phyloP scores from a whole-genome alignment of 805 yeast species.

The Priceomyces medius region DNA sequence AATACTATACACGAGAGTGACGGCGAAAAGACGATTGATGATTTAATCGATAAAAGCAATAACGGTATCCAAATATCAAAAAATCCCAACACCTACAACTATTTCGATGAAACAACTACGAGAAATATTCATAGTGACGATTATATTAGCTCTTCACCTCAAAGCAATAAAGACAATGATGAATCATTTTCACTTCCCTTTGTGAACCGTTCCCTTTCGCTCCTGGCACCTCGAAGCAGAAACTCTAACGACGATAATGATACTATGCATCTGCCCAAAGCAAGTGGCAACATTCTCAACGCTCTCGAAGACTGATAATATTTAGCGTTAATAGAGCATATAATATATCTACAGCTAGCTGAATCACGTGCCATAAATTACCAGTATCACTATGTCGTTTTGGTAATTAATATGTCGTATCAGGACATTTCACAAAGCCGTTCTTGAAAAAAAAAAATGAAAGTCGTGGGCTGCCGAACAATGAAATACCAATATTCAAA shows the following conservation, averaged over 20 bases:
- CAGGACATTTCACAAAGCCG: not conserved
- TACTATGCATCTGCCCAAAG: not conserved
- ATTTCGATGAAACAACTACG: not conserved
- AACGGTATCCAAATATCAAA: not conserved
- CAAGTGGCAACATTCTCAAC: constrained; percentile 1
- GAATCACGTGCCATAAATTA: not conserved
- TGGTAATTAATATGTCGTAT: not conserved
- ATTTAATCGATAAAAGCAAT: not conserved
- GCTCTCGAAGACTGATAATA: constrained; percentile 2
- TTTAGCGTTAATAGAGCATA: not conserved
- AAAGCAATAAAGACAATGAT: constrained; percentile 23
- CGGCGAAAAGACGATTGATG: not conserved
- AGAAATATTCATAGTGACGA: not conserved
- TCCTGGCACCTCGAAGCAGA: constrained; percentile 8
- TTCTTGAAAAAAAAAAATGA: not conserved
- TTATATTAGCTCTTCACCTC: not conserved
- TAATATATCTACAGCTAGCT: not conserved
- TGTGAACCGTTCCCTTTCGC: constrained; percentile 22
- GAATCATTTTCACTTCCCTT: constrained; percentile 54
- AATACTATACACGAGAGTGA: too few relatives aligned
- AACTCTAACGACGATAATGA: constrained; percentile 3
- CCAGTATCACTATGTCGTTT: not conserved
- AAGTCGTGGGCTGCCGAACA: constrained; percentile 1
- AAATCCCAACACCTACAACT: not conserved
- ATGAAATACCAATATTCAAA: not conserved